Base-by-base conservation (phyloP, 768 basidiomycete species). In the Solioccasus polychromus region DNA sequence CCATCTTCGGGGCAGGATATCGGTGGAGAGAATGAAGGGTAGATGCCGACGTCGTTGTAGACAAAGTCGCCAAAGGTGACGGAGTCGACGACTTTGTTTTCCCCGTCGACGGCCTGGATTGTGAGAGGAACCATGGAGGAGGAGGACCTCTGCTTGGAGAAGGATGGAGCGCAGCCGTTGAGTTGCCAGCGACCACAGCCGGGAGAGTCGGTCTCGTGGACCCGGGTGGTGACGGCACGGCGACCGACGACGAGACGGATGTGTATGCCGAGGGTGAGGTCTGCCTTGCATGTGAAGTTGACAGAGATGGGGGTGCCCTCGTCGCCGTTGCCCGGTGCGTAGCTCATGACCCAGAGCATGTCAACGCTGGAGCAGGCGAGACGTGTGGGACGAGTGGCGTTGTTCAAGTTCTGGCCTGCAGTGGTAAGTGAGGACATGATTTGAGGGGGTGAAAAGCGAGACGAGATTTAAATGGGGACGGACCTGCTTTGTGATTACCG, bases 241-340 rank as follows among this genome's bases (percentile, higher is more conserved):
- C 72, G 64, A 24, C 84, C 89, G 52, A 92, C 72, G 54, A 91
- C 80, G 52, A 92, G 79, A 41, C 90, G 80, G 19, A 91, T 77
- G 48, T 75, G 81, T 29, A 86, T 74, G 2, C 53, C 64, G 3
- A 55, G 1, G 3, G 52, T 53, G 0, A 57, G 42, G 11, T 60
- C 59, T 3, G 52, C 42, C 24, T 54, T 60, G 44, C 65, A 66
- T 6, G 73, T 64, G 44, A 79, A 77, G 9, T 75, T 70, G 52
- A 86, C 80, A 28, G 78, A 72, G 59, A 92, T 77, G 39, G 76
- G 79, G 0, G 78, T 74, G 45, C 82, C 84, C 18, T 73, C 66
- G 50, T 76, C 74, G 47, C 88, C 90, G 60, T 83, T 77, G 17
- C 72, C 63, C 8, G 86, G 85, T 11, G 76, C 68, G 64, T 79